Conservation (phyloP, 2,329 filamentous ascomycete species). For the Colletotrichum euphorbiae region DNA sequence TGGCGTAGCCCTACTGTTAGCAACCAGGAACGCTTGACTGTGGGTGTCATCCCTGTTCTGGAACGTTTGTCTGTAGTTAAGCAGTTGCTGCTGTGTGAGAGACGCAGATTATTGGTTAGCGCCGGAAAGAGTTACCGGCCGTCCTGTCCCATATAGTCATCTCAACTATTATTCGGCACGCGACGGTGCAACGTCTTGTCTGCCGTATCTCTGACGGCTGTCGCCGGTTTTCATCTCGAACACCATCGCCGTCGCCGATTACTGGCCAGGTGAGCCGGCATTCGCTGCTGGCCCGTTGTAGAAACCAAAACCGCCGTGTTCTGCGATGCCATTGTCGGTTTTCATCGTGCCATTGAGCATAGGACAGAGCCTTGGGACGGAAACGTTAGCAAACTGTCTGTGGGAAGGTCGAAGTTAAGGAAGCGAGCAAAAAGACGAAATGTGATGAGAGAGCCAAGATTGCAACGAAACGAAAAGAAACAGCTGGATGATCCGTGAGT, state of each 20-base stretch:
- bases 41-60: slow-evolving; percentile 32
- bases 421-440: slow-evolving; percentile 11
- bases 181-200: slow-evolving; percentile 15
- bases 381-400: slow-evolving; percentile 44
- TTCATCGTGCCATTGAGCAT: slow-evolving; percentile 87
- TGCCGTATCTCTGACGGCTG: slow-evolving; percentile 14
- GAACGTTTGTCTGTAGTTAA: slow-evolving; percentile 35
- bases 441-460: slow-evolving; percentile 34
- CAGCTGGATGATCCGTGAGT: slow-evolving; percentile 43
- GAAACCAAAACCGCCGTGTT: slow-evolving; percentile 70
- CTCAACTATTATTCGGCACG: slow-evolving; percentile 27
- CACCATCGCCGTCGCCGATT: not conserved
- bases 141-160: slow-evolving; percentile 20
- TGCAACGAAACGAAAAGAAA: slow-evolving; percentile 36
- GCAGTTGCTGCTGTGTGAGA: slow-evolving; percentile 15
- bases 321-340: slow-evolving; percentile 64
- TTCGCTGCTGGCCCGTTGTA: slow-evolving; percentile 56
- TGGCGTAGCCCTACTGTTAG: slow-evolving; percentile 35
- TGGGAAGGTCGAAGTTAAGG: slow-evolving; percentile 12
- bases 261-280: slow-evolving; percentile 49
- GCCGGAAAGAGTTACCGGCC: slow-evolving; percentile 28
- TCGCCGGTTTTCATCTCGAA: slow-evolving; percentile 6
- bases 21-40: slow-evolving; percentile 23
- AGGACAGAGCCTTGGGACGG: slow-evolving; percentile 75
- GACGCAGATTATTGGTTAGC: slow-evolving; percentile 13